Evolutionary conservation across 2,329 filamentous ascomycete species (phyloP), one percentile per base, ranked within the genome.

Genomic region (Microthyrium microscopicum): DNA sequence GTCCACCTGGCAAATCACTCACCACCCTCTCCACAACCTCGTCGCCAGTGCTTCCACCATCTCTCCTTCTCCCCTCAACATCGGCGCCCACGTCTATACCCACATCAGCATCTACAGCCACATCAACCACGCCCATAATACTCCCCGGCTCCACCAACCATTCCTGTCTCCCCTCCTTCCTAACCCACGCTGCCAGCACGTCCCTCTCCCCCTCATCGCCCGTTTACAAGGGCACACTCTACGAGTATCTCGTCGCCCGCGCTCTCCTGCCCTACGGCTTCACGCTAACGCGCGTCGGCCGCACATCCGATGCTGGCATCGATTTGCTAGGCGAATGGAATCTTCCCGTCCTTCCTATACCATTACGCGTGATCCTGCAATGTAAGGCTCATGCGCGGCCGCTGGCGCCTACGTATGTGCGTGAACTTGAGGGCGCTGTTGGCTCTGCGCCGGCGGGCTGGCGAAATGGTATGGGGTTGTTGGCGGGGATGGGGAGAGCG

Each of bases 361-460:
- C 36, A 7, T 26, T 63, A 19, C 53, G 49, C 5, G 54, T 68
- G 2, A 49, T 71, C 13, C 49, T 69, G 13, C 80, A 87, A 50
- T 87, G 81, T 62, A 89, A 87, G 52, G 68, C 64, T 1, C 59
- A 66, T 11, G 49, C 58, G 13, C 55, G 60, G 29, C 51, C 62
- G 9, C 61, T 69, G 0, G 45, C 44, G 3, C 79, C 80, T 1
- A 56, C 63, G 20, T 58, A 72, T 29, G 56, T 82, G 6, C 68
- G 80, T n/a, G 80, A 87, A 55, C 64, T 87, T 3, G 79, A 83
- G 48, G 87, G 87, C 3, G 71, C 82, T 0, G 78, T 89, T 46
- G 64, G 65, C 2, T 74, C 73, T 9, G 78, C 80, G 5, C 84
- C 83, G 1, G 57, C 66, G 0, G 77, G 75, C 1, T 92, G 80